phyloP scores from a whole-genome alignment of 495 filamentous ascomycete species.

The Immersiella caudata region DNA sequence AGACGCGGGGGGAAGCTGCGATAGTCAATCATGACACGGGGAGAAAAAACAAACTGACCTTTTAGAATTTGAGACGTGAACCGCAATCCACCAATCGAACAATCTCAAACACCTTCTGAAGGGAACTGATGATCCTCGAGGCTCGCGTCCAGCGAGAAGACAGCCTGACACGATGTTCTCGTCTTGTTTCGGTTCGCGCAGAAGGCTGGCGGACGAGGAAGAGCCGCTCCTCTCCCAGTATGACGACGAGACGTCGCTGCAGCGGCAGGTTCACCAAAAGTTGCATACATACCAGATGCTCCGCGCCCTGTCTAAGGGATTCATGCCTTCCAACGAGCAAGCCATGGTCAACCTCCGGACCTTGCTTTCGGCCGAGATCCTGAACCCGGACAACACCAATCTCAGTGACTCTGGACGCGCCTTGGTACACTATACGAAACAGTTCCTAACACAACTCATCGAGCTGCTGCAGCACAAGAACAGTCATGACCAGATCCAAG shows the following conservation, averaged over 20 bases:
- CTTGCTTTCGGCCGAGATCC: slow-evolving; percentile 72
- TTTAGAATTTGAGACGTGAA: neutral
- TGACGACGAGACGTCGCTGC: slow-evolving; percentile 76
- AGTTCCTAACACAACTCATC: slow-evolving; percentile 74
- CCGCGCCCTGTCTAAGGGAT: slow-evolving; percentile 79
- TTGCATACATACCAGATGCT: slow-evolving; percentile 92
- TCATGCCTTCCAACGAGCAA: slow-evolving; percentile 91
- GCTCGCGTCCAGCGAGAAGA: neutral
- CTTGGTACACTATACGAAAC: slow-evolving; percentile 70
- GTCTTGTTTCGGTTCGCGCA: slow-evolving; percentile 36
- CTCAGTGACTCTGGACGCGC: slow-evolving; percentile 76
- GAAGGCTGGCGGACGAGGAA: slow-evolving; percentile 30
- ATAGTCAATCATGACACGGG: neutral
- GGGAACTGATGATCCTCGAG: neutral
- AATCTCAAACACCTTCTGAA: neutral
- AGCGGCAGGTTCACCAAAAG: slow-evolving; percentile 78
- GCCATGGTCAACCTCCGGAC: slow-evolving; percentile 78
- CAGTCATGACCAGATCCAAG: slow-evolving; percentile 79
- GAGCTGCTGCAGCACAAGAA: slow-evolving; percentile 82
- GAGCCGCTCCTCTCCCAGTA: slow-evolving; percentile 85
- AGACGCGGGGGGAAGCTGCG: slow-evolving; percentile 1
- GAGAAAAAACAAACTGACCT: neutral
- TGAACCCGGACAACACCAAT: slow-evolving; percentile 75
- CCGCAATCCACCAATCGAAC: neutral
- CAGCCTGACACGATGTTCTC: slow-evolving; percentile 25